Evolutionary conservation across 2,329 filamentous ascomycete genomes (phyloP).

Genomic region (Penicillium palitans): DNA sequence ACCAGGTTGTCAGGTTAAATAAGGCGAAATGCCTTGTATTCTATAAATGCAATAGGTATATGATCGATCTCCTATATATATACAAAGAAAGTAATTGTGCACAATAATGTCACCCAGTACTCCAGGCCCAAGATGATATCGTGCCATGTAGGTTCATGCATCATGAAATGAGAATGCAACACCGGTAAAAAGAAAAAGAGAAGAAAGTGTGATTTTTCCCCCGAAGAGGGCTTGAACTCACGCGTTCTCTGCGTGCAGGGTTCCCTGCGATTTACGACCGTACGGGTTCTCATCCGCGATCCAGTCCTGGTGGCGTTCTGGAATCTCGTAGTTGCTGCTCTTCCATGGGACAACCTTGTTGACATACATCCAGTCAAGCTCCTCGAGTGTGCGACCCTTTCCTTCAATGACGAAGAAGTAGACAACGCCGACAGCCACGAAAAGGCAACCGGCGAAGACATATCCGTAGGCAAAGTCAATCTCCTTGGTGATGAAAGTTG

Average conservation of each 20-base stretch:
- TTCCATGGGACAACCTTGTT: conserved; percentile 60
- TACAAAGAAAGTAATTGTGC: conserved; percentile 7
- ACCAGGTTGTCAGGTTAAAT: not conserved
- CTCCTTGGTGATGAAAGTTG: conserved; percentile 69
- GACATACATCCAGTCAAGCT: conserved; percentile 74
- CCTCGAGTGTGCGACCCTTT: conserved; percentile 68
- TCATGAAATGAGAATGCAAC: conserved; percentile 9
- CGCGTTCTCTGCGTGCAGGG: conserved; percentile 33
- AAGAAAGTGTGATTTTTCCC: not conserved
- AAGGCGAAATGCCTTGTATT: not conserved
- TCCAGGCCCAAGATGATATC: conserved; percentile 12
- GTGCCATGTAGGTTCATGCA: conserved; percentile 9
- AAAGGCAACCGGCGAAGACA: conserved; percentile 71
- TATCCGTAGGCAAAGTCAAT: conserved; percentile 76
- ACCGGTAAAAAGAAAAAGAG: conserved; percentile 31
- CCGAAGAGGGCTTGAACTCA: conserved; percentile 10
- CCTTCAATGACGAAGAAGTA: conserved; percentile 78
- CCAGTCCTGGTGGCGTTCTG: conserved; percentile 21
- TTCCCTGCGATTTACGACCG: conserved; percentile 26
- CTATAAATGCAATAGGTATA: conserved; percentile 5
- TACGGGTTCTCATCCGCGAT: conserved; percentile 18
- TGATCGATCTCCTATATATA: not conserved
- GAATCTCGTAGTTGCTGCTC: conserved; percentile 52
- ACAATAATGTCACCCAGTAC: conserved; percentile 8
- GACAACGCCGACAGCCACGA: conserved; percentile 60